phyloP scores from a whole-genome alignment of 2,329 filamentous ascomycete species.

The Dactylellina sp. region DNA sequence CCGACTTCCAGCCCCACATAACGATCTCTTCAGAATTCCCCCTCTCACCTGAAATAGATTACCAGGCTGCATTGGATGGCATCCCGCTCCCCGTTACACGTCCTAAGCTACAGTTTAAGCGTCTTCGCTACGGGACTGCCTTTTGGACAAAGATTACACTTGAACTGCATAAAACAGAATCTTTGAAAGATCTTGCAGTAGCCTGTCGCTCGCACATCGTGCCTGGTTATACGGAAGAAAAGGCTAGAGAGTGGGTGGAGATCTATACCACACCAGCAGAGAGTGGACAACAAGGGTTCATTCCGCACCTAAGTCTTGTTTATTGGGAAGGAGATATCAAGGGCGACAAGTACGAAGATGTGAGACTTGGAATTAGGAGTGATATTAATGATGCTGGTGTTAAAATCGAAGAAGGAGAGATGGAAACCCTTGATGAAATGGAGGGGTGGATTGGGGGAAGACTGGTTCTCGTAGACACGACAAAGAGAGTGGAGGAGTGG shows the following conservation, averaged over 20 bases:
- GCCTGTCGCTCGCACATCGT: constrained; percentile 54
- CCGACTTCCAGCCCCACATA: constrained; percentile 59
- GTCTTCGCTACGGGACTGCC: constrained; percentile 58
- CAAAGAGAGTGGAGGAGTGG: constrained; percentile 38
- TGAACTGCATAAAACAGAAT: constrained; percentile 55
- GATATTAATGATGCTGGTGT: constrained; percentile 38
- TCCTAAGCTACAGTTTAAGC: constrained; percentile 54
- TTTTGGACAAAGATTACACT: constrained; percentile 59
- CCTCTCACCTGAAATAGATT: constrained; percentile 23
- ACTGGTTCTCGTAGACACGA: constrained; percentile 42
- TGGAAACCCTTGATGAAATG: constrained; percentile 32
- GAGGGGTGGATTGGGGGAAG: constrained; percentile 42
- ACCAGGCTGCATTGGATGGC: constrained; percentile 41
- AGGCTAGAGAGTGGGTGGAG: constrained; percentile 56
- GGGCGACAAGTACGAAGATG: not conserved
- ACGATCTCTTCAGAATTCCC: constrained; percentile 58
- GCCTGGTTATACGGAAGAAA: constrained; percentile 30
- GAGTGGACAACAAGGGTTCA: constrained; percentile 57
- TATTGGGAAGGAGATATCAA: constrained; percentile 49
- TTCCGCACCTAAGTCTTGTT: constrained; percentile 59
- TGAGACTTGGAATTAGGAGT: constrained; percentile 18
- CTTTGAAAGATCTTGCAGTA: constrained; percentile 55
- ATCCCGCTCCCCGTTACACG: constrained; percentile 22
- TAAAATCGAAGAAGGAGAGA: constrained; percentile 5
- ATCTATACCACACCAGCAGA: constrained; percentile 54